Evolutionary conservation across 2,329 filamentous ascomycete species (phyloP), one percentile per base, ranked within the genome.

Genomic region (Fonsecaea pedrosoi): DNA sequence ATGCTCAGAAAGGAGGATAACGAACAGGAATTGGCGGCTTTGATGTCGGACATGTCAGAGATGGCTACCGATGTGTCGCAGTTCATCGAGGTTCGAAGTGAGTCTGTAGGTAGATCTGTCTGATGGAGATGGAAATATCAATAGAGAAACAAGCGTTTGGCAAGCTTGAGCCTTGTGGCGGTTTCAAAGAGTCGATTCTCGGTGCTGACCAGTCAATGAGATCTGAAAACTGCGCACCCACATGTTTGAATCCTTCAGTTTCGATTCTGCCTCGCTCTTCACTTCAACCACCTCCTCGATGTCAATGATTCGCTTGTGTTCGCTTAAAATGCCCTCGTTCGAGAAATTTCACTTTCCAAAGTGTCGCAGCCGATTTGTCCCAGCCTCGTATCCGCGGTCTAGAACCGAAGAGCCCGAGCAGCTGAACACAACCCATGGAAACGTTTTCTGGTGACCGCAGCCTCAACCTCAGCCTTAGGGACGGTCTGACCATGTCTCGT

Each of bases 1-100:
- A 54, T 54, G 53, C 42, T 48, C n/a, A 48, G 42, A 25, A 48
- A 48, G 18, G 18, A 48, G 18, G 18, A 48, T 25, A 48, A 48
- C 5, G 18, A 48, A 7, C 42, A 21, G 18, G 42, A 48, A 9
- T 18, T 48, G 7, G n/a, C 21, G 42, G n/a, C 7, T 25, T 8
- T 48, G 42, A 25, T 48, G 42, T 21, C 18, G 18, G 15, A n/a
- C 2, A 21, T 48, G 42, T n/a, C 42, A 10, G 42, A 48, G 7
- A 48, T 48, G 42, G 42, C 42, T 15, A 48, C 42, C 9, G 18
- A 48, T 48, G 42, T 48, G 42, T 48, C 42, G 42, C 42, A 48
- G 9, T 25, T 48, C 42, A 25, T 48, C 10, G 42, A 48, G 13
- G 15, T 6, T n/a, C 40, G 18, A 42, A 5, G 15, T 42, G 15